Evolutionary conservation across 116 monocot genomes (phyloP), one percentile per base, ranked within the genome.

Genomic region (Zostera marina): DNA sequence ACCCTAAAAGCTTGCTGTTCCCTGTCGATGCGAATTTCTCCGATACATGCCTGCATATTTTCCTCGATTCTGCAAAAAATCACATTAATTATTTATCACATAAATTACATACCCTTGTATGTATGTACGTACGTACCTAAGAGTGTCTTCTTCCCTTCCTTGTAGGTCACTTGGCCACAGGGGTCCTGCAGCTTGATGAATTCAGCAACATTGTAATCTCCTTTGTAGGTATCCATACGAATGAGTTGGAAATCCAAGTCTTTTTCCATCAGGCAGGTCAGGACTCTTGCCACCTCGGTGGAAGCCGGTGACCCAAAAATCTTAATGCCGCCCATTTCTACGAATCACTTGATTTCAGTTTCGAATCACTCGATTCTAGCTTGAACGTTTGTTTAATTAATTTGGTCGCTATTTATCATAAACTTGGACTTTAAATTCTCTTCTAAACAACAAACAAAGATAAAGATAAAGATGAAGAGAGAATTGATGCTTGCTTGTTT

Each of bases 1-100:
- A 25, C 0, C 70, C 70, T 61, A 73, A n/a, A 0, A 83, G 65
- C 0, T 73, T 58, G 42, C 40, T 62, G 70, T 72, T 73, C 2
- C 83, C 75, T 8, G 56, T 42, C 21, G 56, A 67, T 8, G 72
- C 41, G 26, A 70, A 79, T 66, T 73, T 70, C 58, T 73, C 70
- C 5, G 64, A 67, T 24, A 83, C 43, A 54, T 83, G 74, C 7
- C 79, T 69, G 47, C 83, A 75, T 12, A 83, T 83, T n/a, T 74
- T 72, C 7, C 83, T 69, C 2, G 83, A 78, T 26, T 70, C 83
- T 83, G 69, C 25, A 54, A 44, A 14, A 13, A 26, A 32, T n/a
- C n/a, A 25, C 13, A 1, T 12, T n/a, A 13, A 38, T 7, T 13
- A 12, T 3, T 8, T 26, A 25, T 32, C 25, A 54, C 13, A 54